A percentile compares a stretch with the other conserved stretches of the same genome.
Conservation (phyloP, 768 basidiomycete genomes). For the Russula foetens region DNA sequence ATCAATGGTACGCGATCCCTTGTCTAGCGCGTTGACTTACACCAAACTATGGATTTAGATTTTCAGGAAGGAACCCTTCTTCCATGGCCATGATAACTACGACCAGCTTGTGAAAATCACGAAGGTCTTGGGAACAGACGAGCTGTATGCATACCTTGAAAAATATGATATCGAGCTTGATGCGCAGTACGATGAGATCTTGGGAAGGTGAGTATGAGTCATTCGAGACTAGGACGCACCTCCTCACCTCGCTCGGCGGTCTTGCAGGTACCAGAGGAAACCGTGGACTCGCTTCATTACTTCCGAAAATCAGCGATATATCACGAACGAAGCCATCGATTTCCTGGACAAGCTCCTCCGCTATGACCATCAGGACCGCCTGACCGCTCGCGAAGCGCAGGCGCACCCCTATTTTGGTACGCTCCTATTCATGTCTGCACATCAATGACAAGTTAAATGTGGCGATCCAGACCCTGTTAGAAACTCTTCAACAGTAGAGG, state of each 20-base stretch:
- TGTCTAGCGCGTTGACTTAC: background rate
- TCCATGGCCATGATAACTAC: constrained; percentile 98
- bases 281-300: constrained; percentile 95
- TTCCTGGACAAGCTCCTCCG: constrained; percentile 91
- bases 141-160: constrained; percentile 85
- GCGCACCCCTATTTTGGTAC: constrained; percentile 87
- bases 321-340: constrained; percentile 95
- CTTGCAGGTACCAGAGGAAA: constrained; percentile 76
- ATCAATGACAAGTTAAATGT: constrained; percentile 18
- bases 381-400: constrained; percentile 92
- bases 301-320: constrained; percentile 91
- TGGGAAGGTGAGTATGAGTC: constrained; percentile 55
- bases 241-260: background rate
- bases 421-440: constrained; percentile 18
- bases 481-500: constrained; percentile 44
- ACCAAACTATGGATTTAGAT: constrained; percentile 46
- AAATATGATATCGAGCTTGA: constrained; percentile 95
- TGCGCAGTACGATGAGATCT: constrained; percentile 90
- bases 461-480: constrained; percentile 59
- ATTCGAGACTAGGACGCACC: constrained; percentile 1
- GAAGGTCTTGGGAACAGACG: constrained; percentile 95
- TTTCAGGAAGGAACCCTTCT: constrained; percentile 98
- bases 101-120: constrained; percentile 98
- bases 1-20: constrained; percentile 62
- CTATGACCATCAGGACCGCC: constrained; percentile 94